Conservation (phyloP, 768 basidiomycete genomes). For the Panaeolus papilionaceus region DNA sequence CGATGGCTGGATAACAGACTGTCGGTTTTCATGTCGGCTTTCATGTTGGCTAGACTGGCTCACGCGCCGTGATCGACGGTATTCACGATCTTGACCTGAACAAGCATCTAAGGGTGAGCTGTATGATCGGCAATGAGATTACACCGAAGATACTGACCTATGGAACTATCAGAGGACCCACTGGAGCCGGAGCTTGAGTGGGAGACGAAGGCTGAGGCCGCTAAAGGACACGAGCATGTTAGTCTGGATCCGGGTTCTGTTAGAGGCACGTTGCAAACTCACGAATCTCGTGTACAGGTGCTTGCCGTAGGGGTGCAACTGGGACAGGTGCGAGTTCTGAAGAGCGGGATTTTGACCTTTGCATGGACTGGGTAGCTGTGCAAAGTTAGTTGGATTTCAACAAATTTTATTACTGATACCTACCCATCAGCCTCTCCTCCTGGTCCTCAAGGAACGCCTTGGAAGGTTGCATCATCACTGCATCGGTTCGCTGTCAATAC, state of each 20-base stretch:
- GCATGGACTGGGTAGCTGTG: conserved; percentile 17
- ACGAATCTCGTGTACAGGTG: conserved; percentile 23
- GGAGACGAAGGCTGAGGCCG: conserved; percentile 12
- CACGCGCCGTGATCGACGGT: conserved; percentile 26
- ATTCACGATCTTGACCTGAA: conserved; percentile 20
- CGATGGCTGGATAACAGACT: conserved; percentile 21
- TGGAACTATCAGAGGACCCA: conserved; percentile 8
- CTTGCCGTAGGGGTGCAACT: not conserved
- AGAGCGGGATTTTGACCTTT: conserved; percentile 7
- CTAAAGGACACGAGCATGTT: not conserved
- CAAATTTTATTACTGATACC: not conserved
- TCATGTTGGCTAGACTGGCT: conserved; percentile 19
- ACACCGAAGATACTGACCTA: conserved; percentile 2
- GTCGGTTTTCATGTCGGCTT: conserved; percentile 5
- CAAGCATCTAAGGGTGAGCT: not conserved
- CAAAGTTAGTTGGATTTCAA: conserved; percentile 13
- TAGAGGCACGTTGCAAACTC: conserved; percentile 4
- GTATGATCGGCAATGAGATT: not conserved
- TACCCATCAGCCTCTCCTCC: conserved; percentile 26
- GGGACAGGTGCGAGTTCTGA: conserved; percentile 1
- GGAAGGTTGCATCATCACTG: conserved; percentile 27
- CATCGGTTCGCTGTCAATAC: not conserved
- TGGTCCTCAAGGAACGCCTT: conserved; percentile 34
- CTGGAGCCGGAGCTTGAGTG: conserved; percentile 10
- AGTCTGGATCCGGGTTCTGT: not conserved